Percentiles rank a stretch among this genome's conserved stretches.
Conservation (phyloP, 2,329 filamentous ascomycete species). For the Hypoxylon sp. region DNA sequence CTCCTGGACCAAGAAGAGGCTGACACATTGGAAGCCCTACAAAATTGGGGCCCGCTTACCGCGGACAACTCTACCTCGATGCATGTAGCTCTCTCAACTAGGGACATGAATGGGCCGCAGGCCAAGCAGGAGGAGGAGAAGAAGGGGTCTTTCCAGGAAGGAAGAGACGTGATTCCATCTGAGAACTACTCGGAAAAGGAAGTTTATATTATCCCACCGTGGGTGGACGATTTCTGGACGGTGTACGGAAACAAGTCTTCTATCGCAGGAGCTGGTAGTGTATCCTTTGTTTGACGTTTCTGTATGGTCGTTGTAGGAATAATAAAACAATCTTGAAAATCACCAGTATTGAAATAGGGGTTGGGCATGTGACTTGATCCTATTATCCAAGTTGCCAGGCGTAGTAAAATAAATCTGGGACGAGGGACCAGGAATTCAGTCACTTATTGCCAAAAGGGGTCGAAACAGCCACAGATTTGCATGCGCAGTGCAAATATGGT, state of each 20-base stretch:
- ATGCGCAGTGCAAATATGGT: slow-evolving; percentile 47
- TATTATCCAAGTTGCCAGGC: not conserved
- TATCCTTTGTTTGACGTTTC: slow-evolving; percentile 19
- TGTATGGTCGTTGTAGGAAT: not conserved
- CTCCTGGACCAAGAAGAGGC: slow-evolving; percentile 33
- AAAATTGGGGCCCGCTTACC: slow-evolving; percentile 22
- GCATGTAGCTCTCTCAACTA: not conserved
- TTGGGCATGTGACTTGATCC: not conserved
- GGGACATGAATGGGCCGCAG: no score
- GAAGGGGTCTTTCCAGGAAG: not conserved
- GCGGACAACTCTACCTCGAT: slow-evolving; percentile 17
- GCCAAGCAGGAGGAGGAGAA: not conserved
- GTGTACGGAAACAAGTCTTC: slow-evolving; percentile 44
- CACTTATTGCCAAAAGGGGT: not conserved
- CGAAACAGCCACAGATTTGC: slow-evolving; percentile 5
- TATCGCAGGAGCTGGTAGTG: slow-evolving; percentile 16
- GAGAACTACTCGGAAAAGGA: slow-evolving; percentile 30
- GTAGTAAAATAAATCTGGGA: not conserved
- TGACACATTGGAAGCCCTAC: slow-evolving; percentile 10
- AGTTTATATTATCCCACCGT: slow-evolving; percentile 34
- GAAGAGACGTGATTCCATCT: not conserved
- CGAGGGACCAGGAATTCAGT: not conserved
- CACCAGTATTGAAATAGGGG: not conserved
- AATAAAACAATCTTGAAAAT: no score
- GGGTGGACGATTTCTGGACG: slow-evolving; percentile 41